phyloP scores from a whole-genome alignment of 768 basidiomycete genomes.

The Lyophyllum semitale region DNA sequence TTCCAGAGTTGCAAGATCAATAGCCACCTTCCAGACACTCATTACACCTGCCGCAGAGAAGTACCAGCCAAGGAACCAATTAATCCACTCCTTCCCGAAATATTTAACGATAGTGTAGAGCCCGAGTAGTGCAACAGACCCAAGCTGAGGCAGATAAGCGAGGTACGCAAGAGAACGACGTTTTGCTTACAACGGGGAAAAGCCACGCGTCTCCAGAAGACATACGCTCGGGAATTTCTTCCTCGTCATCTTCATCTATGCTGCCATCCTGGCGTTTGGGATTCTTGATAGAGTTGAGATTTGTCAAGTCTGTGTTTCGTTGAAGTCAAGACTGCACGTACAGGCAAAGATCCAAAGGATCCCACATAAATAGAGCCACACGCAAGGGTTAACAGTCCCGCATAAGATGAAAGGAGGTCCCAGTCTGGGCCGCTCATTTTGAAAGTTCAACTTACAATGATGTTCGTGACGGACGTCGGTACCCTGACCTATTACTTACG shows the following conservation, averaged over 20 bases:
- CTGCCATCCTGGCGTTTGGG: conserved; percentile 21
- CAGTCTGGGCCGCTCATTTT: conserved; percentile 38
- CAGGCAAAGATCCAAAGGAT: conserved; percentile 67
- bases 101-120: conserved; percentile 75
- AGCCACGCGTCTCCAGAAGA: conserved; percentile 72
- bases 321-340: conserved; percentile 32
- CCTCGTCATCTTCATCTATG: conserved; percentile 54
- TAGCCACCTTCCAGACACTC: conserved; percentile 68
- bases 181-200: conserved; percentile 66
- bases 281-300: conserved; percentile 19
- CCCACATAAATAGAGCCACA: conserved; percentile 69
- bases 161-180: not conserved
- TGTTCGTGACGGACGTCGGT: too few relatives aligned
- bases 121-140: conserved; percentile 67
- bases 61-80: conserved; percentile 77
- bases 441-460: conserved; percentile 1
- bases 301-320: conserved; percentile 5
- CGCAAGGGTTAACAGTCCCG: conserved; percentile 67
- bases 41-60: conserved; percentile 67
- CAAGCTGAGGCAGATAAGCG: conserved; percentile 46
- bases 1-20: not conserved
- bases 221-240: conserved; percentile 59
- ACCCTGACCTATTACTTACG: conserved; percentile 20
- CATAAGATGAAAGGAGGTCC: conserved; percentile 68
- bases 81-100: conserved; percentile 81